These are phyloP conservation scores for Pythium pyrilobum DNA, from an alignment of 352 stramenopile species.

Conservation along the genomic window DNA sequence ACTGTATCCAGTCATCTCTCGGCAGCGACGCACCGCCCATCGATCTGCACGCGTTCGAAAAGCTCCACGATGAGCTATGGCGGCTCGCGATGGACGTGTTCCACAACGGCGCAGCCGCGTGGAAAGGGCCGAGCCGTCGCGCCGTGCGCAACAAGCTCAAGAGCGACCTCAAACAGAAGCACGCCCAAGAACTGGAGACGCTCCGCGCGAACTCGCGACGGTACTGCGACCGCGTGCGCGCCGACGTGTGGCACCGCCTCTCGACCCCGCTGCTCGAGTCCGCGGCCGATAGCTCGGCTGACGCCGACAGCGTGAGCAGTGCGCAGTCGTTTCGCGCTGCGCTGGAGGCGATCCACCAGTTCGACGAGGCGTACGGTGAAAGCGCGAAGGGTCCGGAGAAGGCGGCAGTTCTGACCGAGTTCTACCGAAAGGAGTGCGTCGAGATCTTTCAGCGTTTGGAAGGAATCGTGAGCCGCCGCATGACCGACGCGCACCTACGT, in stretches of 20 bases:
- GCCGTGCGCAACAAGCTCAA: conserved; percentile 52
- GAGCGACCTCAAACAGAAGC: conserved; percentile 32
- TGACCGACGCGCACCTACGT: conserved; percentile 51
- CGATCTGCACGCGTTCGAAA: conserved; percentile 53
- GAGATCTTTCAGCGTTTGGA: conserved; percentile 52
- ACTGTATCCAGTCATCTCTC: conserved; percentile 63
- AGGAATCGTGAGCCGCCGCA: conserved; percentile 34
- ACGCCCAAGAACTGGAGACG: conserved; percentile 29
- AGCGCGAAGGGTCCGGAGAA: conserved; percentile 49
- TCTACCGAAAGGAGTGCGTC: conserved; percentile 53
- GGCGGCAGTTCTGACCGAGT: conserved; percentile 40
- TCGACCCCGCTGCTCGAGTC: conserved; percentile 2
- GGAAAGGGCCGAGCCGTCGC: conserved; percentile 36
- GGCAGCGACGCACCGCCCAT: conserved; percentile 45
- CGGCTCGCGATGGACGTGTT: conserved; percentile 70
- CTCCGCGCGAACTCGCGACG: conserved; percentile 40
- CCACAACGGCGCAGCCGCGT: conserved; percentile 27
- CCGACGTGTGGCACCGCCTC: conserved; percentile 39
- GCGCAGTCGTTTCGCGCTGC: conserved; percentile 32
- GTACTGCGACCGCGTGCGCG: conserved; percentile 43
- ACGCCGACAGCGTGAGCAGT: background rate
- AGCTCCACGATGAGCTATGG: conserved; percentile 68
- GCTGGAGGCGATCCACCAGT: conserved; percentile 40
- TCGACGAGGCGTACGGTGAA: conserved; percentile 44
- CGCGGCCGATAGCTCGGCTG: background rate